Percentiles rank a stretch among this genome's conserved stretches.
Evolutionary conservation across 2,329 filamentous ascomycete species (phyloP).

Genomic region (Achaetomium macrosporum): DNA sequence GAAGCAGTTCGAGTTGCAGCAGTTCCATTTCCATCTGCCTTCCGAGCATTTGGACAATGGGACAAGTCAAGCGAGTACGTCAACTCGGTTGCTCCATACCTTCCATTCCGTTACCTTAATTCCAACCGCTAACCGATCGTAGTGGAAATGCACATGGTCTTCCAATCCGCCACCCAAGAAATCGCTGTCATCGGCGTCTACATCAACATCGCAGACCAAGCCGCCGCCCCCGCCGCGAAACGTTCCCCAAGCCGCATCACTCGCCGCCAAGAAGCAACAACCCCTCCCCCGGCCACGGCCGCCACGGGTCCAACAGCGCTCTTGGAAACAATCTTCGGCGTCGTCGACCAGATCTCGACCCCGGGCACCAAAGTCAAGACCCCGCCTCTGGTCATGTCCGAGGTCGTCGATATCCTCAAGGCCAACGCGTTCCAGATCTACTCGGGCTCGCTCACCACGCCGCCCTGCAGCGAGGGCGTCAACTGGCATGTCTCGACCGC

Average conservation of each 20-base stretch:
- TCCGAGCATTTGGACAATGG: constrained; percentile 43
- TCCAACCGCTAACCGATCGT: not conserved
- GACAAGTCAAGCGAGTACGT: constrained; percentile 39
- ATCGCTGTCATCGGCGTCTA: constrained; percentile 42
- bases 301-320: constrained; percentile 33
- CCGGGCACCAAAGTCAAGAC: constrained; percentile 39
- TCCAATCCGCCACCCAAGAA: constrained; percentile 37
- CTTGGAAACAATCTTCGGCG: constrained; percentile 43
- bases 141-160: constrained; percentile 57
- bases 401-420: constrained; percentile 34
- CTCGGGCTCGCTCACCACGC: constrained; percentile 44
- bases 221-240: constrained; percentile 16
- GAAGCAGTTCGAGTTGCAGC: constrained; percentile 34
- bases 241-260: constrained; percentile 12
- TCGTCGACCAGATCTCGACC: constrained; percentile 36
- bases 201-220: constrained; percentile 34
- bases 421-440: constrained; percentile 39
- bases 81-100: no score
- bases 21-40: constrained; percentile 48
- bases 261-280: constrained; percentile 9
- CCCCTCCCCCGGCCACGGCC: constrained; percentile 11
- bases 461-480: constrained; percentile 44
- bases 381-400: constrained; percentile 39
- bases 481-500: constrained; percentile 43
- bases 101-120: not conserved